Evolutionary conservation across 2,329 filamentous ascomycete species (phyloP).

Genomic region (Lasiodiplodia citricola): DNA sequence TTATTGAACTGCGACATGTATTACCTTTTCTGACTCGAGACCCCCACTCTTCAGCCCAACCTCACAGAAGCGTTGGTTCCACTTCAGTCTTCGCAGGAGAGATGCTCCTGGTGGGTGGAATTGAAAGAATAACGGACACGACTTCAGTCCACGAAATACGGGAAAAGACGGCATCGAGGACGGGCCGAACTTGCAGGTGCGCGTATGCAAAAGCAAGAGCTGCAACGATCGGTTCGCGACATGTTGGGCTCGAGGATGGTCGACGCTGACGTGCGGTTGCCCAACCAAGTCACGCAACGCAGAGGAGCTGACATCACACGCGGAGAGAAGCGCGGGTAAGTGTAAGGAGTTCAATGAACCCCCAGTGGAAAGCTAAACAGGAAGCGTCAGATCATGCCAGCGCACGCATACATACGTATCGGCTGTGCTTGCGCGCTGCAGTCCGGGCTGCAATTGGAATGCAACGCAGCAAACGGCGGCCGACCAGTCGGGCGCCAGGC

Average conservation of each 20-base stretch:
- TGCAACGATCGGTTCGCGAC: background rate
- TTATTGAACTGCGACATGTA: background rate
- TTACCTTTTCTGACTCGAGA: background rate
- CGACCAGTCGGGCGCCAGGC: slow-evolving; percentile 13
- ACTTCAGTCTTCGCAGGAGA: background rate
- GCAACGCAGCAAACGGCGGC: slow-evolving; percentile 17
- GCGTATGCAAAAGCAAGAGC: background rate
- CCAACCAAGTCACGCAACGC: slow-evolving; percentile 22
- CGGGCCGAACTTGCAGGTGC: background rate
- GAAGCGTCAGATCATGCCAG: slow-evolving; percentile 20
- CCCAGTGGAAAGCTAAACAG: slow-evolving; percentile 7
- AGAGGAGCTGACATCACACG: slow-evolving; percentile 19
- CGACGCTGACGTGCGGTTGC: slow-evolving; percentile 15
- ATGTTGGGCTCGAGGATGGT: slow-evolving; percentile 9
- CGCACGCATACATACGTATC: slow-evolving; percentile 24
- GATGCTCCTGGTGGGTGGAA: background rate
- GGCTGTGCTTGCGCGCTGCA: slow-evolving; percentile 22
- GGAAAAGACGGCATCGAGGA: background rate
- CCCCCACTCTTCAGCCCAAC: background rate
- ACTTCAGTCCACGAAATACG: background rate
- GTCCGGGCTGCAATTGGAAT: slow-evolving; percentile 14
- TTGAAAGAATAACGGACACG: background rate
- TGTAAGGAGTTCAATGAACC: slow-evolving; percentile 6
- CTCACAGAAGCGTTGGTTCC: background rate
- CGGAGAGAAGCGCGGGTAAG: background rate